phyloP scores from a whole-genome alignment of 495 filamentous ascomycete genomes.

The Schizothecium vesticola region DNA sequence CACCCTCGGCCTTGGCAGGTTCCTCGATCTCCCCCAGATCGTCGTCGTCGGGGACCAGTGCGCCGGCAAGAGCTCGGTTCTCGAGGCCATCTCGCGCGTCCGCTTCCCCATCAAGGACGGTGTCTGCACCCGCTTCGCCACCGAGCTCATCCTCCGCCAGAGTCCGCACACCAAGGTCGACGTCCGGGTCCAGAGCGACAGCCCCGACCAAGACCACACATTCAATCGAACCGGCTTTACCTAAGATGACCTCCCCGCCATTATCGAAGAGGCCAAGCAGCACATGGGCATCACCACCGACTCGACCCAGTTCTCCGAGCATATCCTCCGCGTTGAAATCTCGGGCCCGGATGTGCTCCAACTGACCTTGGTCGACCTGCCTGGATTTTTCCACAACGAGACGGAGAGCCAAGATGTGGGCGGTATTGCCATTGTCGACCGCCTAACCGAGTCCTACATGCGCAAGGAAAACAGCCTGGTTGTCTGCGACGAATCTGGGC shows the following conservation, averaged over 20 bases:
- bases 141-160: slow-evolving; percentile 49
- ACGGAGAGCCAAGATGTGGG: slow-evolving; percentile 37
- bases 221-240: slow-evolving; percentile 28
- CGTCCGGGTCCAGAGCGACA: slow-evolving; percentile 23
- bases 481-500: too few species aligned
- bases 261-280: slow-evolving; percentile 46
- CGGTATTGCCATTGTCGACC: slow-evolving; percentile 44
- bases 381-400: slow-evolving; percentile 49
- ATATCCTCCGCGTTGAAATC: slow-evolving; percentile 59
- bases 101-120: slow-evolving; percentile 47
- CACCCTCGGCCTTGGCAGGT: slow-evolving; percentile 43
- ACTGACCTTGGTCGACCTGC: slow-evolving; percentile 60
- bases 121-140: slow-evolving; percentile 51
- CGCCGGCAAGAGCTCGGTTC: slow-evolving; percentile 56
- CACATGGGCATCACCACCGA: slow-evolving; percentile 41
- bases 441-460: slow-evolving; percentile 54
- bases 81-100: slow-evolving; percentile 57
- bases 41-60: slow-evolving; percentile 59
- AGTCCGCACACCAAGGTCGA: slow-evolving; percentile 16
- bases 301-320: slow-evolving; percentile 45
- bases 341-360: slow-evolving; percentile 52
- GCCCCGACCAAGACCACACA: slow-evolving; percentile 6
- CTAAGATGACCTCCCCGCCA: slow-evolving; percentile 30
- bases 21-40: slow-evolving; percentile 52
- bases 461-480: slow-evolving; percentile 40